Base-by-base conservation (phyloP, 208 protist species). In the Sergeia podlipaevii region DNA sequence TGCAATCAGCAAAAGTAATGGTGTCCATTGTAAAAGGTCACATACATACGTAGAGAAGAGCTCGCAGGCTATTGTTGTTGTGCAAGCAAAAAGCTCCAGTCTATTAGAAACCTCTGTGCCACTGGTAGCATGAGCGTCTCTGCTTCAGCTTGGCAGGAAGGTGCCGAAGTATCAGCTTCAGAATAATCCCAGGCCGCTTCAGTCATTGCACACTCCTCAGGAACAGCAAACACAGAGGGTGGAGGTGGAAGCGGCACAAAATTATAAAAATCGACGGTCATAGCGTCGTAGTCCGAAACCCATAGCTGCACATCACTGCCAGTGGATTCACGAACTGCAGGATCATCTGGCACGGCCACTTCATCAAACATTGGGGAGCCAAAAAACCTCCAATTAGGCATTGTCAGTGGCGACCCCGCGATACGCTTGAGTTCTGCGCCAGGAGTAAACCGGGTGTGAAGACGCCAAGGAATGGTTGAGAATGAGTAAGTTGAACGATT, bases 261-360 rank as follows among this genome's bases (percentile, higher is more conserved):
- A 47, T 86, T 81, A 53, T 84, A 89, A 55, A 84, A 89, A 57
- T 89, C 81, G 6, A 86, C 60, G 0, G 78, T 89, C 58, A 84
- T 60, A 1, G 77, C 37, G n/a, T 75, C 60, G 28, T 63, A 51
- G 0, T 55, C 48, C 3, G 63, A 44, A 33, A 49, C 27, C 60
- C 61, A 76, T 10, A 32, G 2, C 55, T 60, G 41, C 47, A 80
- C 27, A 20, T 46, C 50, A 1, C n/a, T 57, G 11, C 7, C 21
- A 5, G 2, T 17, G 20, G 13, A 17, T 30, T 41, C 49, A 30
- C 47, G 39, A 1, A 30, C 28, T 7, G 29, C 4, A 44, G n/a
- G n/a, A n/a, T n/a, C n/a, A n/a, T n/a, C n/a, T n/a, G 43, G 56
- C 34, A 81, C 47, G 32, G 46, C 51, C 17, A 89, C 50, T 49